Base-by-base conservation (phyloP, 306 rosid species). In the Calophaca sinica region DNA sequence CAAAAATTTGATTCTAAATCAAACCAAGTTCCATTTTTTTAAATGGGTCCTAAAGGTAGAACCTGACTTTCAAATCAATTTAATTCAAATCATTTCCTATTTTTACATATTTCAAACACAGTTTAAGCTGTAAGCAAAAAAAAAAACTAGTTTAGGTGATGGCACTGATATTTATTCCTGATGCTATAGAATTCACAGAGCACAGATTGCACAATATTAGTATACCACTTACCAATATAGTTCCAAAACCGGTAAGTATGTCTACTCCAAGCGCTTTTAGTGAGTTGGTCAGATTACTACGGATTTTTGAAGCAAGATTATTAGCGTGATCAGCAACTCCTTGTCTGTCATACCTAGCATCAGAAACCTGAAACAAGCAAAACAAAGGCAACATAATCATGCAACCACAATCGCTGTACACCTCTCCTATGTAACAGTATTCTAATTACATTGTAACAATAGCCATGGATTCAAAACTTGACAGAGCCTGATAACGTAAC, bases 261-360 rank as follows among this genome's bases (percentile, higher is more conserved):
- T 96, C 98, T 61, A 96, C 99, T 80, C 99, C 99, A 57, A 96
- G 86, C n/a, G 98, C 93, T 75, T 90, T 96, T 82, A 96, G 81
- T 57, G 98, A 96, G 87, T 84, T 96, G 66, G 98, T 96, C 87
- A 96, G 85, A 72, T 88, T 92, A 66, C 62, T 76, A 12, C 99
- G 96, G 54, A 96, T 96, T 90, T 96, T 92, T 1, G 93, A 62
- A 73, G 99, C 99, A 80, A 96, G 99, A 82, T 96, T 96, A 63
- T 87, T 92, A 42, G 99, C 99, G 82, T 96, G 99, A 73, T 96
- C 98, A 54, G 99, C 99, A 3, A 96, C 98, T 73, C 92, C 99
- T 82, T 96, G 98, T 83, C 99, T 89, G 83, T 96, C 97, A 63
- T 92, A 96, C 50, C 90, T 91, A 44, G 96, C 97, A 20, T 89